phyloP scores from a whole-genome alignment of 768 basidiomycete genomes.

The Amanita inopinata region DNA sequence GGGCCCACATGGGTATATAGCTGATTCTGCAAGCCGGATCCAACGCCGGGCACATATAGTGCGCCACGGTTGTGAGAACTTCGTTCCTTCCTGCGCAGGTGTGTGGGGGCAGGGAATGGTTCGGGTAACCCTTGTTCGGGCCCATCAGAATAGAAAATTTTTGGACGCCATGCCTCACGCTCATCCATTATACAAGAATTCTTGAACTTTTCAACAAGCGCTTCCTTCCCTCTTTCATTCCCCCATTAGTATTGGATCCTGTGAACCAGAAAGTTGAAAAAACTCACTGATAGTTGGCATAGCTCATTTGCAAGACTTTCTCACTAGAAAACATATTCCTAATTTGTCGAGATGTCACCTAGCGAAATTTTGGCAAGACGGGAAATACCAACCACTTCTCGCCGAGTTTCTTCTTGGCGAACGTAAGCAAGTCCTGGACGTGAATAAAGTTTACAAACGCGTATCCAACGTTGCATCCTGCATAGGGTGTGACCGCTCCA shows the following conservation, averaged over 20 bases:
- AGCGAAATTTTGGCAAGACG: neutral
- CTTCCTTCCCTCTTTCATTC: conserved; percentile 70
- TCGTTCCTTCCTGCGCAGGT: conserved; percentile 74
- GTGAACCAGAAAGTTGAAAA: conserved; percentile 7
- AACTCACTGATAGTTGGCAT: conserved; percentile 84
- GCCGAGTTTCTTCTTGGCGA: conserved; percentile 66
- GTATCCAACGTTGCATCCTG: conserved; percentile 72
- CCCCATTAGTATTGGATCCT: neutral
- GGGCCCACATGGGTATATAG: conserved; percentile 5
- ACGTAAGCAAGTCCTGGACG: conserved; percentile 65
- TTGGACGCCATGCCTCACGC: conserved; percentile 71
- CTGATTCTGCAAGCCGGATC: conserved; percentile 6
- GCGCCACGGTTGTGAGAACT: conserved; percentile 71
- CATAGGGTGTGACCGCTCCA: conserved; percentile 7
- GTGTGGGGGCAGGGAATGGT: conserved; percentile 76
- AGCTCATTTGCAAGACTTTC: conserved; percentile 85
- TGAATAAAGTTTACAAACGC: conserved; percentile 88
- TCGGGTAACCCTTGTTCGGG: conserved; percentile 65
- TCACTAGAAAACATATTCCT: conserved; percentile 93
- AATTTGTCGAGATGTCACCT: conserved; percentile 4
- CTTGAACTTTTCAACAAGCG: conserved; percentile 86
- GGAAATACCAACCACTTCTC: conserved; percentile 61
- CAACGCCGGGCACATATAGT: conserved; percentile 45
- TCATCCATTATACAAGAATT: conserved; percentile 89
- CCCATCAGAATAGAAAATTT: conserved; percentile 75